Evolutionary conservation across 2,329 filamentous ascomycete species (phyloP), one percentile per base, ranked within the genome.

Genomic region (Trichoderma simmonsii): DNA sequence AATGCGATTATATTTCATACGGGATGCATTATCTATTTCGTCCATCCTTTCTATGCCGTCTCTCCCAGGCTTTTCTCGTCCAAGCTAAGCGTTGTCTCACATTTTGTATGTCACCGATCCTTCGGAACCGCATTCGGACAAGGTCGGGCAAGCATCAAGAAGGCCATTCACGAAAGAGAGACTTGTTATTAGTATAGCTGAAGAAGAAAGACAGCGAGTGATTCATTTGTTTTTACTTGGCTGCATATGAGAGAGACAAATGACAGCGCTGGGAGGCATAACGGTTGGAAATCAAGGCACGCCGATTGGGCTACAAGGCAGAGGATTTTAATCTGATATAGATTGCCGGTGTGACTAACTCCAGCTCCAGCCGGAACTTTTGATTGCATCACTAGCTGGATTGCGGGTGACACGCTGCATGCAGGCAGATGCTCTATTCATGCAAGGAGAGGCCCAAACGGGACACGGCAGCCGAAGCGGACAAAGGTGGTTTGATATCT

Each of bases 271-370:
- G 26, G 15, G 15, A 51, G 26, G 34, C 34, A 67, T 32, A 12
- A 60, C 15, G 26, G 36, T 69, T 61, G 56, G 36, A 69, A 69
- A 61, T 60, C 56, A 3, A 4, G 14, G n/a, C 5, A 6, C 56
- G 66, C 36, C 36, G 34, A 69, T 69, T 69, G 66, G 66, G 28
- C 8, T 28, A n/a, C n/a, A 3, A 3, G 30, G 14, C 36, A 69
- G 30, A 48, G 36, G 43, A 57, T 34, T 48, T 26, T 3, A 26
- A 43, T 21, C 14, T 60, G 54, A 28, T 51, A 24, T 69, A 69
- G 6, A 61, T 34, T 51, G 56, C 56, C 56, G 66, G 56, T 51
- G 12, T 69, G 66, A 69, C 66, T 54, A 69, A 69, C 66, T 34
- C 3, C n/a, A 21, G 57, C 28, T 32, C n/a, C 8, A 34, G 14